Base-by-base conservation (phyloP, 768 basidiomycete species). In the Holtermannia corniformis region DNA sequence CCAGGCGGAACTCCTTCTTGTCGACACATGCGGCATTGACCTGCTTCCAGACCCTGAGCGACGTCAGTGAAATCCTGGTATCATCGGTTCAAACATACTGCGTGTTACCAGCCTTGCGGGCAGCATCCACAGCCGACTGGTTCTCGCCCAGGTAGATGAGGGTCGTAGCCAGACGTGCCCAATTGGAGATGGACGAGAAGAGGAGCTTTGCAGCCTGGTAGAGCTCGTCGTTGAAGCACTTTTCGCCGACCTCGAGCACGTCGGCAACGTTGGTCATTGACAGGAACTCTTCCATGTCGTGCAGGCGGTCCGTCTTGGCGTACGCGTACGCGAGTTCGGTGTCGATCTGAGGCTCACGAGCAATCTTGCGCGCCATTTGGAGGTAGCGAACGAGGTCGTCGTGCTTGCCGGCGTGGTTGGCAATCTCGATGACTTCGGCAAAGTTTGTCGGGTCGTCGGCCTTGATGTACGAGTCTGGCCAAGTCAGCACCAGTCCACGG, bases 271-370 rank as follows among this genome's bases (percentile, higher is more conserved):
- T 99, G 42, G 95, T 99, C 87, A 96, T 93, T 21, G 80, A 80
- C 60, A 99, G 76, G 81, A 99, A 99, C 75, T 99, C 95, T 67
- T 99, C 95, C 95, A 97, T 97, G 68, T 99, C 95, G 69, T 97
- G 93, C 13, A 99, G 75, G 49, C 95, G 84, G 57, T 79, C 78
- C 13, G 78, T 77, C 78, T 95, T 96, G 20, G 95, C 95, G 70
- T 97, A 99, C 3, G 95, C 88, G 70, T 96, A 95, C 12, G 95
- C 93, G 27, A 99, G 77, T 75, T 97, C 92, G 7, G 95, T 96
- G 70, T 99, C 95, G 62, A 99, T 92, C 75, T 84, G 91, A 27
- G 95, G 95, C 72, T 99, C 95, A 52, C 95, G 85, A 14, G 96
- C 81, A 44, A 86, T 81, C 77, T 95, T 97, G 72, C 95, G 85